Conservation (phyloP, 192 early-diverging fungal species). For the Gigaspora rosea region DNA sequence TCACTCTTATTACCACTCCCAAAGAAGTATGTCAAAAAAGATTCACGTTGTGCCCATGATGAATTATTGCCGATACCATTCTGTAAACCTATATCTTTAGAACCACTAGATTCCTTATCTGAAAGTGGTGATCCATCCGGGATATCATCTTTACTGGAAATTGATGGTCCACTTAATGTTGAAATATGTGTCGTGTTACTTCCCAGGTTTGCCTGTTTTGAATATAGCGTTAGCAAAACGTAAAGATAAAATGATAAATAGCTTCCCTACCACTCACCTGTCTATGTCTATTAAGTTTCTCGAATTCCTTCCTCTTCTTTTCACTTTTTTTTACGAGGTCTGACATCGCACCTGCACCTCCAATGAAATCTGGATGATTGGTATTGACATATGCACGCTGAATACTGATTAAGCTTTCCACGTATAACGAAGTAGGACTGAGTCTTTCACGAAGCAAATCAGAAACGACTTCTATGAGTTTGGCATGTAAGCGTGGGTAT, state of each 20-base stretch:
- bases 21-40: conserved; percentile 57
- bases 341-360: conserved; percentile 73
- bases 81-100: conserved; percentile 1
- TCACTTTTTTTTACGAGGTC: conserved; percentile 67
- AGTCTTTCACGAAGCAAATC: conserved; percentile 76
- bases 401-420: conserved; percentile 80
- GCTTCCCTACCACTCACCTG: no score
- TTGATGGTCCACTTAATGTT: neutral
- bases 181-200: no score
- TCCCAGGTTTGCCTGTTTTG: neutral
- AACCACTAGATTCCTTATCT: conserved; percentile 13
- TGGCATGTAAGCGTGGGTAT: conserved; percentile 74
- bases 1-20: conserved; percentile 40
- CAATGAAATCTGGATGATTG: conserved; percentile 84
- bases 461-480: conserved; percentile 74
- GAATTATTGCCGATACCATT: neutral
- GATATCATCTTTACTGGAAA: neutral
- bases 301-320: conserved; percentile 59
- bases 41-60: conserved; percentile 11
- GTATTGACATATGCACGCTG: conserved; percentile 86
- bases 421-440: conserved; percentile 70
- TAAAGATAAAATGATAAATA: no score
- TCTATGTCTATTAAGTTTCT: conserved; percentile 35
- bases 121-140: conserved; percentile 12
- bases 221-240: neutral